Conservation (phyloP, 106 monocot species). For the Apostasia shenzhenica region DNA sequence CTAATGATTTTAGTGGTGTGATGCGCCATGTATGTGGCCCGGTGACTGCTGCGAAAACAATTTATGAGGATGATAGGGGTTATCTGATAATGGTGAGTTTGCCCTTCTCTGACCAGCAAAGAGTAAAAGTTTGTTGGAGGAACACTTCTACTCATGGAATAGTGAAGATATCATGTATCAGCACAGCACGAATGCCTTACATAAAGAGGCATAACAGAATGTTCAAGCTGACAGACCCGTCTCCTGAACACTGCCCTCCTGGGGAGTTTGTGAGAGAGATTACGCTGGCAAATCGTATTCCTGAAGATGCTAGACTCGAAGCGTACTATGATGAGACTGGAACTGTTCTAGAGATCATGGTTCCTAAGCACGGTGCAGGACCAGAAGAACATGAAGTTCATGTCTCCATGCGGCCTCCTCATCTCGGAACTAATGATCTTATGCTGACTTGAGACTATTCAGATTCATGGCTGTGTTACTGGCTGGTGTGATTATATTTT, state of each 20-base stretch:
- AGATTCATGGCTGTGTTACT: background rate
- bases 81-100: constrained; percentile 62
- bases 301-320: constrained; percentile 63
- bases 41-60: constrained; percentile 60
- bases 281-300: constrained; percentile 48
- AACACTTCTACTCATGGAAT: constrained; percentile 57
- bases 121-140: constrained; percentile 64
- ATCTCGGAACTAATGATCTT: constrained; percentile 40
- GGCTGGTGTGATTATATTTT: background rate
- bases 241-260: constrained; percentile 60
- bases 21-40: constrained; percentile 52
- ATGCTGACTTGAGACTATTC: constrained; percentile 27
- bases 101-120: constrained; percentile 49
- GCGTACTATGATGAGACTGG: constrained; percentile 62
- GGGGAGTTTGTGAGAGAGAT: constrained; percentile 66
- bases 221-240: constrained; percentile 47
- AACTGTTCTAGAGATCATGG: constrained; percentile 63
- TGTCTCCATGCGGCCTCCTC: constrained; percentile 56
- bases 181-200: constrained; percentile 44
- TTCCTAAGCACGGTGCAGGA: constrained; percentile 47
- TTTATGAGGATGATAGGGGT: constrained; percentile 57
- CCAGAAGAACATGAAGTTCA: constrained; percentile 67
- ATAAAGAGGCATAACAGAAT: constrained; percentile 51
- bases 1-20: constrained; percentile 45
- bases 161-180: constrained; percentile 55